Conservation (phyloP, 2,329 filamentous ascomycete genomes). For the Scytalidium sp. region DNA sequence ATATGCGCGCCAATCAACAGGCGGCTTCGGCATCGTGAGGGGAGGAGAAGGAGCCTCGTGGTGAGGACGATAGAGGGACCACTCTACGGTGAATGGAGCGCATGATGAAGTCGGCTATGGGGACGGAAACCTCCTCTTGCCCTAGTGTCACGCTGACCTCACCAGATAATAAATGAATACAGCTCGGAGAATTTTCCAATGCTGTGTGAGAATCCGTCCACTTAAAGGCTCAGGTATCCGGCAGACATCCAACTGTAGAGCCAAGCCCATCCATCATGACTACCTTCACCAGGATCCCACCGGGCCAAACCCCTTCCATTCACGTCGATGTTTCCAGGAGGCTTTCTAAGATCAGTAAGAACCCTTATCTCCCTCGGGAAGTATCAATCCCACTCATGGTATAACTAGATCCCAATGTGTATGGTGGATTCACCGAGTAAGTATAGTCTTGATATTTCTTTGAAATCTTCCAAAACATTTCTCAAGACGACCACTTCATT, state of each 20-base stretch:
- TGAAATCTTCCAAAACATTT: neutral
- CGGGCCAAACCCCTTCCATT: constrained; percentile 60
- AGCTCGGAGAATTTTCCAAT: neutral
- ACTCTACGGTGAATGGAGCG: no score
- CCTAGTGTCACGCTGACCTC: neutral
- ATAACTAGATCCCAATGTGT: constrained; percentile 53
- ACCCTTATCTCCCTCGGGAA: neutral
- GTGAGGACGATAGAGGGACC: no score
- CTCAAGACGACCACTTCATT: no score
- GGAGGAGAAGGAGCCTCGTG: no score
- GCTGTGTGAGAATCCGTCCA: neutral
- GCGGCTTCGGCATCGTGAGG: neutral
- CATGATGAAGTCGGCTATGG: neutral
- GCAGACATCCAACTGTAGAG: neutral
- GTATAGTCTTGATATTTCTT: constrained; percentile 11
- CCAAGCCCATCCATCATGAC: constrained; percentile 49
- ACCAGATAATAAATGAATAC: neutral
- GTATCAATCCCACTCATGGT: neutral
- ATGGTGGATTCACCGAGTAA: constrained; percentile 62
- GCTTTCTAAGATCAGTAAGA: constrained; percentile 59
- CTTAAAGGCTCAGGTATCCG: no score
- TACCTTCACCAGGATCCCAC: constrained; percentile 66
- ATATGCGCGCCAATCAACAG: constrained; percentile 19
- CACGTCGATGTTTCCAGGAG: constrained; percentile 62
- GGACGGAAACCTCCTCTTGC: neutral